These are phyloP conservation scores for Peronospora tabacina DNA, from an alignment of 352 stramenopile species.

Conservation along the genomic window DNA sequence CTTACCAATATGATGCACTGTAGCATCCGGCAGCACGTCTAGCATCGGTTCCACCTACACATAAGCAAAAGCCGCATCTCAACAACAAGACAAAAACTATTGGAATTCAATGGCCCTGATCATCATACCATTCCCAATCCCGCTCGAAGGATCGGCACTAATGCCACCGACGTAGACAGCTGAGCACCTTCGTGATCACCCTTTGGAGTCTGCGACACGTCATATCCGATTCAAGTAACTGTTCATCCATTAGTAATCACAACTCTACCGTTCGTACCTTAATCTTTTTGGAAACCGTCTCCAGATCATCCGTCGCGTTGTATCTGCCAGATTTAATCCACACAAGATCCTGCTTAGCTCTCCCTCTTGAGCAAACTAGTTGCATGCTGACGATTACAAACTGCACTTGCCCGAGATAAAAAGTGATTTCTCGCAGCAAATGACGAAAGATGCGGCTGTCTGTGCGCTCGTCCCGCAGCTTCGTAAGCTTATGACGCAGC, in stretches of 20 bases:
- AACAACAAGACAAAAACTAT: not conserved
- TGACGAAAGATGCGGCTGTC: conserved; percentile 90
- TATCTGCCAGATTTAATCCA: conserved; percentile 40
- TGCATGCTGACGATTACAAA: not conserved
- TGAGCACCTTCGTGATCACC: conserved; percentile 76
- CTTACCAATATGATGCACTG: conserved; percentile 96
- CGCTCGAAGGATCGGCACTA: conserved; percentile 95
- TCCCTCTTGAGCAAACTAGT: not conserved
- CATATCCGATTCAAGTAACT: conserved; percentile 3
- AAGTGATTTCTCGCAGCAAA: conserved; percentile 95
- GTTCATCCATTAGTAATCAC: not conserved
- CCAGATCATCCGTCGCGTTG: conserved; percentile 67
- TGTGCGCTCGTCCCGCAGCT: conserved; percentile 92
- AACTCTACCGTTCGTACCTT: conserved; percentile 28
- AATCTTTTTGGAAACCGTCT: conserved; percentile 62
- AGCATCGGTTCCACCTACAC: conserved; percentile 93
- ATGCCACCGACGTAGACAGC: conserved; percentile 85
- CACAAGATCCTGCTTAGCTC: not conserved
- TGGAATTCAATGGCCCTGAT: not conserved
- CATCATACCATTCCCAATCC: conserved; percentile 80
- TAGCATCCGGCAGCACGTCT: conserved; percentile 92
- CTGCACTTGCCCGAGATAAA: conserved; percentile 91
- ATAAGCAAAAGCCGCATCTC: conserved; percentile 5
- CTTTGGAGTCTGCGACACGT: conserved; percentile 47
- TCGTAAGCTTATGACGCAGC: conserved; percentile 93